Base-by-base conservation (phyloP, 208 protist genomes). In the Trypanosoma melophagium region DNA sequence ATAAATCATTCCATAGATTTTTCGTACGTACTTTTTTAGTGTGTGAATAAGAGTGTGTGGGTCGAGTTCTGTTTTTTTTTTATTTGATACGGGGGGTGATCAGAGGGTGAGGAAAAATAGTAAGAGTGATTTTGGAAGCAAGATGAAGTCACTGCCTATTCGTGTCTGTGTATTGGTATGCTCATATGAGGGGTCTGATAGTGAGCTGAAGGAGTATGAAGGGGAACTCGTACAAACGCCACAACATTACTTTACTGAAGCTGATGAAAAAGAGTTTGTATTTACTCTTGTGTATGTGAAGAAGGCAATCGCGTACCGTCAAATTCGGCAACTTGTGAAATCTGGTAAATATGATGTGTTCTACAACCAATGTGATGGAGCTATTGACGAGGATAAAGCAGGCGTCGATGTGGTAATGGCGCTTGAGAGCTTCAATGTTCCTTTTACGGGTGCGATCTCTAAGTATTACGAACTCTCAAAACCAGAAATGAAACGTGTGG, bases 331-430 rank as follows among this genome's bases (percentile, higher is more conserved):
- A 52, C 71, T 96, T 3, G 85, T 97, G 49, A 92, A 86, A 72
- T 94, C 86, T 10, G 79, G 84, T 19, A 53, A 79, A 19, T 97
- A 80, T 64, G 89, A 97, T 66, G 79, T 96, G 19, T 97, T 95
- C 65, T 94, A 94, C 71, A 97, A 95, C 63, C 89, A 94, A 69
- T 96, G 90, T 71, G 90, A 96, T 66, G 90, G 89, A 17, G 90
- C 89, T 13, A 86, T 86, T 61, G 90, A 97, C 58, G 90, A 96
- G 71, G 90, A 97, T 56, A 82, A 88, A 40, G 92, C 90, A 3
- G 90, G 90, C 0, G 78, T 89, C 8, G 90, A 96, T 66, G 90
- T 97, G 17, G 88, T 96, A 22, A 73, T 81, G 66, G 83, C 87
- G n/a, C 83, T 96, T 31, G 89, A 96, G 69, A 84, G 93, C 76